Percentiles rank a stretch among this genome's conserved stretches.
Conservation (phyloP, 2,329 filamentous ascomycete species). For the Aspergillus sp. region DNA sequence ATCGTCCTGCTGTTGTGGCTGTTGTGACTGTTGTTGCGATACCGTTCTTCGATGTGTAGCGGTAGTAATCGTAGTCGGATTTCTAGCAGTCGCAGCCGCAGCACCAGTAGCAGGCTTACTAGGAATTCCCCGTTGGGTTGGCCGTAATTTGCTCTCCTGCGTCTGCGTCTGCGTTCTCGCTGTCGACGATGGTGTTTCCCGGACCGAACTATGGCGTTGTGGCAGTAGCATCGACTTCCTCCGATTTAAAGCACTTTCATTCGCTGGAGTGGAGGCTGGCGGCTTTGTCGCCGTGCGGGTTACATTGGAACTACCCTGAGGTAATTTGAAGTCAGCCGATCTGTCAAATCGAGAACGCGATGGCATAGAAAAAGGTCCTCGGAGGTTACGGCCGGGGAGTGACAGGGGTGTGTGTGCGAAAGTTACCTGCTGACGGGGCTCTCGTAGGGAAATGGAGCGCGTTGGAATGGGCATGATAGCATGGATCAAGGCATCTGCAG, state of each 20-base stretch:
- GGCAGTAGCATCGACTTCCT: slow-evolving; percentile 26
- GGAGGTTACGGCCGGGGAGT: neutral
- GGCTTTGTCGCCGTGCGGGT: slow-evolving; percentile 2
- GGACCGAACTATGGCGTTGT: slow-evolving; percentile 16
- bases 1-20: slow-evolving; percentile 2
- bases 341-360: neutral
- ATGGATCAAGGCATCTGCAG: slow-evolving; percentile 1
- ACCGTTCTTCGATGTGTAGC: slow-evolving; percentile 7
- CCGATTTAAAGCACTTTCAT: slow-evolving; percentile 14
- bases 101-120: neutral
- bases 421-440: slow-evolving; percentile 26
- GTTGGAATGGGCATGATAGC: slow-evolving; percentile 35
- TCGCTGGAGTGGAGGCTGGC: slow-evolving; percentile 4
- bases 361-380: neutral
- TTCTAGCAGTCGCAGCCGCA: neutral
- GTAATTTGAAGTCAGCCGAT: neutral
- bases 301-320: neutral
- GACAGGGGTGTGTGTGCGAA: neutral
- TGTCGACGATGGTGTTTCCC: slow-evolving; percentile 3
- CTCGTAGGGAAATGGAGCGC: slow-evolving; percentile 29
- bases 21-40: slow-evolving; percentile 5
- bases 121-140: slow-evolving; percentile 10
- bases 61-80: too few species aligned
- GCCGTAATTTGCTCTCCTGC: slow-evolving; percentile 4
- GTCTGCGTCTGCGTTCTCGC: slow-evolving; percentile 5